Evolutionary conservation across 306 rosid species (phyloP), one percentile per base, ranked within the genome.

Genomic region (Mimosa pudica): DNA sequence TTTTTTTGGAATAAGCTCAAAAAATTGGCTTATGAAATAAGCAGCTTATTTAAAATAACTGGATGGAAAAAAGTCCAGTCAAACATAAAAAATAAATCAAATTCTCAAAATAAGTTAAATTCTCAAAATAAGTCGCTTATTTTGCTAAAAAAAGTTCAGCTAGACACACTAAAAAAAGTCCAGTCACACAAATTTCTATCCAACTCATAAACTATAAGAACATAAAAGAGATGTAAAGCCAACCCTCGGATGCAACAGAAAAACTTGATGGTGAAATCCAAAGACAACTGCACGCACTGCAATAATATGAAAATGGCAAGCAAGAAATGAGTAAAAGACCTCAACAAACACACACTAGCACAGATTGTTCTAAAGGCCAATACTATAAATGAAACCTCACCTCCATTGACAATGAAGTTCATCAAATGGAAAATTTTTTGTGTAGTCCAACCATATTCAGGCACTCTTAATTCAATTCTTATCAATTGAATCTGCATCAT

Each of bases 401-500:
- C 98, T 89, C 92, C 97, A 79, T 90, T 93, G 33, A 93, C 94
- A 71, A 93, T 79, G 85, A 91, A 93, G 88, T 93, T 93, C 91
- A 93, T 88, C 32, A 93, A 92, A 88, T 93, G 98, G 75, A 93
- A 93, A 76, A 91, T 89, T 72, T 93, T 93, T 84, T 93, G 97
- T 5, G 94, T 91, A 1, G 98, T 93, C 97, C 98, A 93, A 33
- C 97, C 97, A 52, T 89, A 93, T 77, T 93, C 98, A 0, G 98
- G 98, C 62, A 91, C 97, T 89, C 98, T 91, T 66, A 91, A 73
- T 82, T 93, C 94, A 77, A 91, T 91, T 88, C 98, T 89, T 66
- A 93, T 82, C 30, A 91, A 84, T 82, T 91, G 98, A 87, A 88
- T 77, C 93, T 93, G 90, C 64, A 77, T 86, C 52, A 63, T 17